phyloP scores from a whole-genome alignment of 2,329 filamentous ascomycete species.

The Fusarium sp. region DNA sequence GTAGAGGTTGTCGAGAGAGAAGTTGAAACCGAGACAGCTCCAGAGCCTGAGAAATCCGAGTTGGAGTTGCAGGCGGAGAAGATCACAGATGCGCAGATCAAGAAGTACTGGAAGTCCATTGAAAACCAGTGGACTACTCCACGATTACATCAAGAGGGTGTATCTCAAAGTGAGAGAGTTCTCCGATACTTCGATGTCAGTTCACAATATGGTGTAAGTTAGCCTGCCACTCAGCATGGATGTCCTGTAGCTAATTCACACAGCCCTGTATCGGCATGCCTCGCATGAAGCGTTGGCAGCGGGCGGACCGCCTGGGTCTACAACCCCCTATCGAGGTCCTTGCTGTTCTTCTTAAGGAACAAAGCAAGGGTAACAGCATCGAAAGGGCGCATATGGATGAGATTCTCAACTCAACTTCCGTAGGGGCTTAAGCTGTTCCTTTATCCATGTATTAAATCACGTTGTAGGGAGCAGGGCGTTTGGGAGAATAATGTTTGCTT shows the following conservation, averaged over 20 bases:
- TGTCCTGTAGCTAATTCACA: slow-evolving; percentile 8
- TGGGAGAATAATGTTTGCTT: slow-evolving; percentile 29
- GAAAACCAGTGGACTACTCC: slow-evolving; percentile 77
- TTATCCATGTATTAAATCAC: slow-evolving; percentile 19
- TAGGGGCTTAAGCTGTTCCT: slow-evolving; percentile 52
- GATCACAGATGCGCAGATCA: slow-evolving; percentile 76
- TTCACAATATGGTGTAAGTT: slow-evolving; percentile 90
- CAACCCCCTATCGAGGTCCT: slow-evolving; percentile 91
- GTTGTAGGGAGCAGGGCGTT: slow-evolving; percentile 44
- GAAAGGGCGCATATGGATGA: slow-evolving; percentile 83
- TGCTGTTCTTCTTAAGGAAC: slow-evolving; percentile 82
- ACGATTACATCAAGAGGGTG: slow-evolving; percentile 81
- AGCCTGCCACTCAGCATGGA: background rate
- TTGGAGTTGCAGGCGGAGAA: slow-evolving; percentile 71
- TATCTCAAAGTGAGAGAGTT: slow-evolving; percentile 85
- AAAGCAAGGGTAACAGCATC: slow-evolving; percentile 67
- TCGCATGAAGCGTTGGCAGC: slow-evolving; percentile 86
- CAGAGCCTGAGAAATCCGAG: slow-evolving; percentile 60
- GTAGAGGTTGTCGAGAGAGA: slow-evolving; percentile 43
- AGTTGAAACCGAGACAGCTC: slow-evolving; percentile 40
- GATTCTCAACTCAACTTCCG: slow-evolving; percentile 65
- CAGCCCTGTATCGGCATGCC: slow-evolving; percentile 87
- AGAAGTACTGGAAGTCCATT: slow-evolving; percentile 80
- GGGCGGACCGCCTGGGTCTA: slow-evolving; percentile 85
- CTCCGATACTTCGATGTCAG: slow-evolving; percentile 93